These are phyloP conservation scores for Periconia macrospinosa DNA, from an alignment of 2,329 filamentous ascomycete species.

Conservation along the genomic window DNA sequence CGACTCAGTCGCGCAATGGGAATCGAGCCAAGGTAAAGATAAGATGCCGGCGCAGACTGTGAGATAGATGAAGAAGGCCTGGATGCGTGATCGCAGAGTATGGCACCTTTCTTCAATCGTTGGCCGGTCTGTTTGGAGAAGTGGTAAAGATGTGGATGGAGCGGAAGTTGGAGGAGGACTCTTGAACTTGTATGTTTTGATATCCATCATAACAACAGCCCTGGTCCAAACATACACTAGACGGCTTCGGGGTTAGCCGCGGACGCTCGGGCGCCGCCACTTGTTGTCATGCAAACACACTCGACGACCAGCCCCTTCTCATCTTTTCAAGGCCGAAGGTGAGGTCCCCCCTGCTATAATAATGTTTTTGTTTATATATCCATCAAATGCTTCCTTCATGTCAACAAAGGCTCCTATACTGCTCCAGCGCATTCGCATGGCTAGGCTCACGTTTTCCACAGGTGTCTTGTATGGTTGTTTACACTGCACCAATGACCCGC, in stretches of 20 bases:
- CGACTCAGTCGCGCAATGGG: slow-evolving; percentile 15
- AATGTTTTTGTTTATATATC: slow-evolving; percentile 14
- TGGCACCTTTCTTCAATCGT: slow-evolving; percentile 19
- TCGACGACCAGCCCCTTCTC: slow-evolving; percentile 24
- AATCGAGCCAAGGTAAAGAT: slow-evolving; percentile 14
- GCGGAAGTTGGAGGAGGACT: slow-evolving; percentile 28
- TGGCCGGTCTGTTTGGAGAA: slow-evolving; percentile 32
- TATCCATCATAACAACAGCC: slow-evolving; percentile 7
- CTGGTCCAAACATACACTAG: slow-evolving; percentile 18
- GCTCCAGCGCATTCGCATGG: background rate
- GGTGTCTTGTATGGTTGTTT: background rate
- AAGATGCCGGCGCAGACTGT: slow-evolving; percentile 16
- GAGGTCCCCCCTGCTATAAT: slow-evolving; percentile 15
- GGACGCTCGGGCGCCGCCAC: slow-evolving; percentile 21
- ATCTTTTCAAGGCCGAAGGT: slow-evolving; percentile 17
- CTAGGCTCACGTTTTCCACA: background rate
- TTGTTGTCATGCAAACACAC: background rate
- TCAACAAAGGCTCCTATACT: background rate
- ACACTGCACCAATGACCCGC: background rate
- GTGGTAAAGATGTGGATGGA: slow-evolving; percentile 40
- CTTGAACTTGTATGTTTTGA: slow-evolving; percentile 32
- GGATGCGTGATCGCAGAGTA: slow-evolving; percentile 23
- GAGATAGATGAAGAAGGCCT: slow-evolving; percentile 12
- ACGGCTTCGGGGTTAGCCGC: slow-evolving; percentile 19
- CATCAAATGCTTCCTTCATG: slow-evolving; percentile 5